A percentile compares a stretch with the other conserved stretches of the same genome.
Conservation (phyloP, 345 rosid genomes). For the Mercurialis annua region DNA sequence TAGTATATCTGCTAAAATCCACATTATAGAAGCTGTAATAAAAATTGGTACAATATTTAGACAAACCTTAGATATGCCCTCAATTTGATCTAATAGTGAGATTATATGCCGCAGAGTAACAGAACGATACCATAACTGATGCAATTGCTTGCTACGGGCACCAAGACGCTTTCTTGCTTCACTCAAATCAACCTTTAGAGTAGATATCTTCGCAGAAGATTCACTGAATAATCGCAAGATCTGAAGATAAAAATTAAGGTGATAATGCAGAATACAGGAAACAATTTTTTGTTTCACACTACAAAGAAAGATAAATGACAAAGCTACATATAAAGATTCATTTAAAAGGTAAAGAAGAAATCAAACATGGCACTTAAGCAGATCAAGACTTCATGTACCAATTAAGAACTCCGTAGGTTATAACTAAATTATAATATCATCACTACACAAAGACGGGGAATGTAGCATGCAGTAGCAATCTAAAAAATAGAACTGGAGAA, state of each 20-base stretch:
- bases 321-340: neutral
- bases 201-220: slow-evolving; percentile 71
- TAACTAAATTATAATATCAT: neutral
- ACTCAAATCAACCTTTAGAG: slow-evolving; percentile 78
- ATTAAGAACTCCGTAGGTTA: neutral
- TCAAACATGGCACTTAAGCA: neutral
- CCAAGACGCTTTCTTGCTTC: slow-evolving; percentile 87
- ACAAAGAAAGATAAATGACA: neutral
- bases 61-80: slow-evolving; percentile 95
- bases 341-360: neutral
- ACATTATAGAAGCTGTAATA: neutral
- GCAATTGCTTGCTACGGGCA: slow-evolving; percentile 86
- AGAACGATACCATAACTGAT: slow-evolving; percentile 98
- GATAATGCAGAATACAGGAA: slow-evolving; percentile 3
- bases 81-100: slow-evolving; percentile 88
- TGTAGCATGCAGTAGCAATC: neutral
- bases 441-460: neutral
- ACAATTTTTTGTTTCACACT: slow-evolving; percentile 11
- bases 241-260: slow-evolving; percentile 38
- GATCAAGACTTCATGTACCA: neutral
- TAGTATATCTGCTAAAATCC: neutral
- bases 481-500: neutral
- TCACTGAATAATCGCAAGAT: slow-evolving; percentile 93
- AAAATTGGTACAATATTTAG: slow-evolving; percentile 4
- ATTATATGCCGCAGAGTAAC: slow-evolving; percentile 97